Evolutionary conservation across 2,329 filamentous ascomycete genomes (phyloP).

Genomic region (Sarocladium strictum): DNA sequence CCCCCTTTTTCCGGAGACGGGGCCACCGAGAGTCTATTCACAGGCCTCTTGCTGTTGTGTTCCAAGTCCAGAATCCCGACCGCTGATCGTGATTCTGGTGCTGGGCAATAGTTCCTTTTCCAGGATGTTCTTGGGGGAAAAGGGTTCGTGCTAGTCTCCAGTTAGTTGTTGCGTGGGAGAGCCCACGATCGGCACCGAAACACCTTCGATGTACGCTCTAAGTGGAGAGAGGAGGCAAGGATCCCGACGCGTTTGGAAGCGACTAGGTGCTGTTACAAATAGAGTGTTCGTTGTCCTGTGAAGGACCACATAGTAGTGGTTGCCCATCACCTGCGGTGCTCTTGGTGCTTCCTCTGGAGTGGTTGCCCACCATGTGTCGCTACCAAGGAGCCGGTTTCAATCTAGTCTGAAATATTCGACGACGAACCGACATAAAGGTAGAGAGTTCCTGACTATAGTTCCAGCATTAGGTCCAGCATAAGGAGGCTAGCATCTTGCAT

Average conservation of each 20-base stretch:
- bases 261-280: background rate
- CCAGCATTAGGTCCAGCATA: background rate
- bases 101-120: background rate
- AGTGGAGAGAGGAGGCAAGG: background rate
- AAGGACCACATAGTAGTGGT: no score
- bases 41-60: background rate
- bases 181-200: background rate
- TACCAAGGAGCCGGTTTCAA: background rate
- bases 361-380: conserved; percentile 6
- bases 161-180: background rate
- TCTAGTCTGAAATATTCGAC: background rate
- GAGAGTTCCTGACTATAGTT: conserved; percentile 2
- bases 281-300: background rate
- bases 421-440: background rate
- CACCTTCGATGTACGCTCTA: background rate
- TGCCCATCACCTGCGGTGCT: background rate
- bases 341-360: background rate
- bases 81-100: no score
- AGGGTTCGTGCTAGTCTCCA: background rate
- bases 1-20: background rate
- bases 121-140: background rate
- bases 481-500: conserved; percentile 7
- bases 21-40: conserved; percentile 2
- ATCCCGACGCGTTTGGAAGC: background rate
- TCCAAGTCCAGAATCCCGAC: no score